Base-by-base conservation (phyloP, 805 yeast genomes). In the Torulaspora delbrueckii region DNA sequence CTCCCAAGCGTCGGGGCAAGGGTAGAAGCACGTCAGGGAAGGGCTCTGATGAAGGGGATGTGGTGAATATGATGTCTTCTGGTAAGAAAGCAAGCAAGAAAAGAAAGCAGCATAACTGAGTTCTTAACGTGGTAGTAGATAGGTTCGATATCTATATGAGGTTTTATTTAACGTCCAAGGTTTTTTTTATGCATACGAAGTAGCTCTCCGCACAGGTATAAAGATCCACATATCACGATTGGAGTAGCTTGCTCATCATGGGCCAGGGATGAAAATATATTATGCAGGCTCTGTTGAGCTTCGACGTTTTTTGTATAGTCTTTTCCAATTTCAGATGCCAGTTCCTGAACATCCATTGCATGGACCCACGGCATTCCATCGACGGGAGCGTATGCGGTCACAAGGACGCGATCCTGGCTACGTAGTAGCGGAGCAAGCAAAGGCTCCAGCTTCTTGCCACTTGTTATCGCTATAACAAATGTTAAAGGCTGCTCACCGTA, bases 361-460 rank as follows among this genome's bases (percentile, higher is more conserved):
- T 71, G 57, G 4, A 93, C 80, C 98, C 98, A 93, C 0, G 98
- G 96, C 99, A 93, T 93, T 0, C 87, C 84, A 10, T 83, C 90
- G 0, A 95, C 91, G 1, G 68, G 56, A 1, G 81, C 76, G 60
- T 90, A 93, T 26, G 69, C 59, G 0, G 91, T 80, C 0, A 82
- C 74, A 1, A 83, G 66, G 0, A 90, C 76, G 2, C 68, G 62
- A 56, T 89, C 96, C 0, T 64, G 58, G 1, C 68, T 56, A 5
- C 62, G 60, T 3, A 85, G 59, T 2, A 87, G 63, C 14, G 77
- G 74, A 25, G 67, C 59, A 32, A 86, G 63, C 16, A 89, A 63
- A 0, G 72, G 70, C 1, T 65, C 63, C 6, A 83, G 58, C 13
- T 79, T 74, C 59, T 93, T 85, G 0, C 95, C 93, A 34, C 73